Base-by-base conservation (phyloP, 2,329 filamentous ascomycete species). In the Emydomyces testavorans region DNA sequence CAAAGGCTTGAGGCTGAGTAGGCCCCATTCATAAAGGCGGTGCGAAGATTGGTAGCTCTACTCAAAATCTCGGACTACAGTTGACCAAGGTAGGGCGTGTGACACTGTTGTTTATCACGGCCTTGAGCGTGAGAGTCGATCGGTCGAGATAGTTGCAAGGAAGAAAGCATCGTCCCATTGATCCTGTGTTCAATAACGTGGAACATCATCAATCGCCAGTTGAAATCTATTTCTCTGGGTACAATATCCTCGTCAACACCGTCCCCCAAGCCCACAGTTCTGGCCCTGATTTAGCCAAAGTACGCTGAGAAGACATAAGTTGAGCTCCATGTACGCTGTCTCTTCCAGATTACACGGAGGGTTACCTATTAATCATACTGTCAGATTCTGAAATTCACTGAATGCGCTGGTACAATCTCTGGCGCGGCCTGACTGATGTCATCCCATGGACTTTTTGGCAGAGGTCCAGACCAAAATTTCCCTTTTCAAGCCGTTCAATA, bases 401-500 rank as follows among this genome's bases (percentile, higher is more conserved):
- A 31, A 36, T 42, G 47, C 2, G 42, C 42, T 15, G 47, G 47
- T 13, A 42, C 47, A n/a, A 46, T 52, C 26, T 47, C 47, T 6
- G 50, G 50, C 29, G 46, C 50, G 23, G 47, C 50, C 32, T 21
- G 46, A 16, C 26, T 42, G n/a, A 28, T 16, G 6, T 6, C 16
- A 13, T 21, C 15, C 39, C 16, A 39, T 24, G 48, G 71, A 0
- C 69, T 70, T 0, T 65, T 73, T 21, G 67, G 73, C 38, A 72
- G 67, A 0, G 67, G 64, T 75, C 49, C 66, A 68, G n/a, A 72
- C 75, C 65, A 72, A 71, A 8, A 71, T 70, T 60, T 61, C 7
- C 68, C 70, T 0, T 74, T 69, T 46, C 46, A 71, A 73, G 46
- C 72, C 72, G 0, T 74, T 76, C 48, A 65, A 74, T 50, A 60